A percentile compares a stretch with the other conserved stretches of the same genome.
Conservation (phyloP, 2,329 filamentous ascomycete species). For the Aureobasidium sp. region DNA sequence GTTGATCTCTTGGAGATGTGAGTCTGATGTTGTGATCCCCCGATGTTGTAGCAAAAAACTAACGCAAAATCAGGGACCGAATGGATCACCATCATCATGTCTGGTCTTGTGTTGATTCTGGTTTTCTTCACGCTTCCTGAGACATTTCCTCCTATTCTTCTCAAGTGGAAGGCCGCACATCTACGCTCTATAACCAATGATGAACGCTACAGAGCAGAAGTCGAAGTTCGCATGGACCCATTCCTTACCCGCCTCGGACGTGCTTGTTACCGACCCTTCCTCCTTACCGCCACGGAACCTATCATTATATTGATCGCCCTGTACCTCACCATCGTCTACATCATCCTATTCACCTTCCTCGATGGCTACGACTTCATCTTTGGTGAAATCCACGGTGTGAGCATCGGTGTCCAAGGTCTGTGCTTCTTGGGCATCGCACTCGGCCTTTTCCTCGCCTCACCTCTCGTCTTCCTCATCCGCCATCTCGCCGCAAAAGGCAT, state of each 20-base stretch:
- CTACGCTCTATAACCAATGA: constrained; percentile 30
- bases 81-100: constrained; percentile 30
- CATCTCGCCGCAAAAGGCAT: constrained; percentile 37
- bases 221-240: constrained; percentile 36
- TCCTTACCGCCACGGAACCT: constrained; percentile 37
- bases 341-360: constrained; percentile 39
- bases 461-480: constrained; percentile 40
- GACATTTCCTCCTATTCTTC: constrained; percentile 37
- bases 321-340: constrained; percentile 41
- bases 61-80: too few species aligned
- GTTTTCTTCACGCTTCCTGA: constrained; percentile 39
- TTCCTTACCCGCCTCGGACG: constrained; percentile 30
- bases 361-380: constrained; percentile 48
- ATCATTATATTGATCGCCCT: constrained; percentile 41
- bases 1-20: constrained; percentile 37
- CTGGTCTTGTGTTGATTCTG: constrained; percentile 19
- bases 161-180: constrained; percentile 27
- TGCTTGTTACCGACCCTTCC: constrained; percentile 35
- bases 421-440: constrained; percentile 42
- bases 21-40: too few species aligned
- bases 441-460: constrained; percentile 30
- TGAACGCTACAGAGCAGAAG: constrained; percentile 38
- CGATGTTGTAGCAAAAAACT: too few species aligned
- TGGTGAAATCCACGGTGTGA: constrained; percentile 40
- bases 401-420: constrained; percentile 37